Base-by-base conservation (phyloP, 371 early-diverging fungal genomes). In the Apophysomyces sp. region DNA sequence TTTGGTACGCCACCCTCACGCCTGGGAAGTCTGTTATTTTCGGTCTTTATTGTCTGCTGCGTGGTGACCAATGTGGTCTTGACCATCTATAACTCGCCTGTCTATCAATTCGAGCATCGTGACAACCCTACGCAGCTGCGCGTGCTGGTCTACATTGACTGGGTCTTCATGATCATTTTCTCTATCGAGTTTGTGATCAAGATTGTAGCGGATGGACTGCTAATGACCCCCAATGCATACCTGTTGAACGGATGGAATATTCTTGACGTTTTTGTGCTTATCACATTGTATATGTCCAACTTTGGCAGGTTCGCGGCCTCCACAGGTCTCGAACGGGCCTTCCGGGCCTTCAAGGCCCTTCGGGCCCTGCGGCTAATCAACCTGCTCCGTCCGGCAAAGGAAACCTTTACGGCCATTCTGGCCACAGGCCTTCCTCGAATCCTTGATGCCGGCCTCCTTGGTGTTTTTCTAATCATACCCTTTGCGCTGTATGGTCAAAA, bases 401-500 rank as follows among this genome's bases (percentile, higher is more conserved):
- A 82, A 30, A 86, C 86, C 3, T 84, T 89, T 53, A 79, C 86
- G 18, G 79, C 80, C 1, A 83, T 89, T 36, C 64, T 90, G 28
- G 74, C 77, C 6, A 73, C 74, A 2, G 85, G 89, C 34, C 67
- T 87, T 5, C 84, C 86, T 1, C 81, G 78, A 36, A 86, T 90
- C 24, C 55, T 89, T 13, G 85, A 87, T 63, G 88, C 89, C 0
- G 74, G 80, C 0, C 60, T 76, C n/a, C 63, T 89, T 2, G 78
- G 82, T 28, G 39, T 89, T 24, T 67, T 77, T 31, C 62, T 90
- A 16, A 81, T 89, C 52, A 76, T 89, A 0, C 91, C 91, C 0
- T 89, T 87, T 69, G 89, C 88, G 1, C 70, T 90, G 2, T 88
- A 87, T 65, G 89, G 89, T 0, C 81, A 84, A 61, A 85, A 84